Evolutionary conservation across 768 basidiomycete genomes (phyloP), one percentile per base, ranked within the genome.

Genomic region (Termitomyces sp.): DNA sequence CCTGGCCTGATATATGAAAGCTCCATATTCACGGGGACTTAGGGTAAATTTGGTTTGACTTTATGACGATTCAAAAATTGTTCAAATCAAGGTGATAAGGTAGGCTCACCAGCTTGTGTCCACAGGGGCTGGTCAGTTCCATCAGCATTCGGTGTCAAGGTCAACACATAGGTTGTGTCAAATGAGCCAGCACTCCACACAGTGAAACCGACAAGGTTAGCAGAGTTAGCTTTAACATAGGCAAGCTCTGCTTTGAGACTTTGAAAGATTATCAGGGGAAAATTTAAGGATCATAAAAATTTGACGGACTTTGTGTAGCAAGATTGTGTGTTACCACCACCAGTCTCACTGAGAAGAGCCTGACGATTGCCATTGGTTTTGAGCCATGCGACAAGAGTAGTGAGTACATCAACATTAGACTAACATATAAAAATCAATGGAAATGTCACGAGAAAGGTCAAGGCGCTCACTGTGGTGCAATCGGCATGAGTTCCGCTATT

Each of bases 141-240:
- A 62, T 80, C 70, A 22, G 74, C 59, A 67, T 73, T 74, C 22
- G 82, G 82, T 10, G 77, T 78, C 47, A 80, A 67, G 26, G 76
- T 74, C 47, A 83, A 72, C n/a, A 71, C 70, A 65, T 84, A 84
- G 49, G 70, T 73, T 1, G 78, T 74, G 57, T 76, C 76, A 66
- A 83, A 84, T 3, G 76, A 70, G 44, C 81, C 81, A 39, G 77
- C 82, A 58, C 78, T 71, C 82, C 81, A 83, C 36, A 77, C 72
- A 20, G 79, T 71, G 71, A 81, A 84, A n/a, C 82, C 82, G 37
- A 72, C 68, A 44, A 80, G 70, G 37, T 64, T 74, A 26, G 72
- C 71, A 55, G 75, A 76, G 58, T 76, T 71, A 9, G 66, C 64
- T 61, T 79, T 77, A 48, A 83, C 71, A 63, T 71, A 81, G 1